Percentiles rank a stretch among this genome's conserved stretches.
These are phyloP conservation scores for Coemansia sp. DNA, from an alignment of 192 early-diverging fungal species.

Conservation along the genomic window DNA sequence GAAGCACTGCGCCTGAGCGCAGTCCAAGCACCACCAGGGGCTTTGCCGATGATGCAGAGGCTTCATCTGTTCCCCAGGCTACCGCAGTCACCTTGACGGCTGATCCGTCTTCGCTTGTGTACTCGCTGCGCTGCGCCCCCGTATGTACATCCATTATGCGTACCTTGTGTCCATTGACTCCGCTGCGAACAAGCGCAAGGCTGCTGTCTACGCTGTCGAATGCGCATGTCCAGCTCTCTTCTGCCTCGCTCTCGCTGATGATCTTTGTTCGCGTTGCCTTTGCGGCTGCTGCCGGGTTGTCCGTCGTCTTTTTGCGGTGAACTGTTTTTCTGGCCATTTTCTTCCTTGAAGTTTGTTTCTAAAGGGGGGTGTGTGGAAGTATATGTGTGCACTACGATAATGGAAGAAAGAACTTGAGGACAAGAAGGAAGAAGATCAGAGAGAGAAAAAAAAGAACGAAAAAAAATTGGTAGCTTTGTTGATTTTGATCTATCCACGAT, in stretches of 20 bases:
- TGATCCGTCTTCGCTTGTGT: constrained; percentile 10
- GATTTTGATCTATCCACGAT: background rate
- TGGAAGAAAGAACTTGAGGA: too few species aligned
- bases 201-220: constrained; percentile 25
- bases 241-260: background rate
- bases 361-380: too few species aligned
- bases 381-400: too few species aligned
- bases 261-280: constrained; percentile 14
- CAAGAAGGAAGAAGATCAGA: background rate
- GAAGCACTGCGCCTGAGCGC: constrained; percentile 20
- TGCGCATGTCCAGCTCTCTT: constrained; percentile 36
- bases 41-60: background rate
- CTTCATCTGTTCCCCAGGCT: constrained; percentile 20
- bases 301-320: constrained; percentile 33
- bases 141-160: constrained; percentile 50
- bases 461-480: background rate
- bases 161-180: constrained; percentile 29
- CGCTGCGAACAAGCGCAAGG: constrained; percentile 42
- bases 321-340: constrained; percentile 42
- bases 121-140: constrained; percentile 41
- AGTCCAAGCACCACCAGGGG: constrained; percentile 27
- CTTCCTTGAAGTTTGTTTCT: too few species aligned
- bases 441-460: background rate
- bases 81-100: constrained; percentile 14
- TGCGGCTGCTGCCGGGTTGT: background rate